Conservation (phyloP, 2,329 filamentous ascomycete genomes). For the Ophiostoma piceae region DNA sequence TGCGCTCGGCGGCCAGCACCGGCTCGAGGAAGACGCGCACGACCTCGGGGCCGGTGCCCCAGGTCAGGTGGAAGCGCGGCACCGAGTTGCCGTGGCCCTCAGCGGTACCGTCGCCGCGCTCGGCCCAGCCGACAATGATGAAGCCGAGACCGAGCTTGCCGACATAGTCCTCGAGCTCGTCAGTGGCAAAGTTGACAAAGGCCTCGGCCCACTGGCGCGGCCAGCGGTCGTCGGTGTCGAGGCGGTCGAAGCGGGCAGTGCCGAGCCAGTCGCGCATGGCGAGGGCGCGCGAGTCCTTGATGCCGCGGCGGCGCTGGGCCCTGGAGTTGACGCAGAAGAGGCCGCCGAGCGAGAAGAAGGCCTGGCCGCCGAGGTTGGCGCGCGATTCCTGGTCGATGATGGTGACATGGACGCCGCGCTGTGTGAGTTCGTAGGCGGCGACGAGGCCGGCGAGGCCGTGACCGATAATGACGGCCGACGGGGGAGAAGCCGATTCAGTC, state of each 20-base stretch:
- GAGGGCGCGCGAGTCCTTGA: slow-evolving; percentile 52
- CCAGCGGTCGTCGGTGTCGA: slow-evolving; percentile 49
- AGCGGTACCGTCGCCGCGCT: slow-evolving; percentile 51
- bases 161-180: slow-evolving; percentile 55
- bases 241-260: slow-evolving; percentile 54
- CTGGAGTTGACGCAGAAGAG: slow-evolving; percentile 55
- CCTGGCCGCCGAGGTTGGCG: slow-evolving; percentile 54
- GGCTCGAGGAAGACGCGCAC: slow-evolving; percentile 55
- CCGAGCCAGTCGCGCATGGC: slow-evolving; percentile 56
- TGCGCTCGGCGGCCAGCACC: slow-evolving; percentile 47
- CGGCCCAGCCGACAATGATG: slow-evolving; percentile 54
- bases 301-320: slow-evolving; percentile 53
- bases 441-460: slow-evolving; percentile 56
- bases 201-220: slow-evolving; percentile 58
- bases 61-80: slow-evolving; percentile 57
- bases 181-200: slow-evolving; percentile 57
- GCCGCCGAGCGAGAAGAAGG: slow-evolving; percentile 60
- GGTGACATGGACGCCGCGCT: slow-evolving; percentile 45
- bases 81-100: slow-evolving; percentile 59
- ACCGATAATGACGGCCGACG: slow-evolving; percentile 43
- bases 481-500: neutral
- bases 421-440: slow-evolving; percentile 52
- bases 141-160: slow-evolving; percentile 50
- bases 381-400: slow-evolving; percentile 56
- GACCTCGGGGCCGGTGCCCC: slow-evolving; percentile 57